Evolutionary conservation across 257 asterid species (phyloP), one percentile per base, ranked within the genome.

Genomic region (Jaltomata sinuosa): DNA sequence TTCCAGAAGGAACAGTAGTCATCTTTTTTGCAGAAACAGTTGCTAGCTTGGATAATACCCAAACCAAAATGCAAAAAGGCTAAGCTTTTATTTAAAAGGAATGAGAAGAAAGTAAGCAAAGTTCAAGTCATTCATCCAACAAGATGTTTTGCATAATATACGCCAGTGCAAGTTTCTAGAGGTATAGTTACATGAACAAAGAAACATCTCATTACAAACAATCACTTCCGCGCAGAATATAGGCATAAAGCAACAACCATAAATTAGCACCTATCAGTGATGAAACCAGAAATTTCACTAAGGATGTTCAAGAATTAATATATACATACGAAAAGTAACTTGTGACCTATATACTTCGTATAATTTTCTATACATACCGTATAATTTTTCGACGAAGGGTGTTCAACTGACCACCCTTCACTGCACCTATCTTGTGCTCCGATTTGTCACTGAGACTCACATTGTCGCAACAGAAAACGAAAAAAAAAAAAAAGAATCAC

Each of bases 1-100:
- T 83, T 47, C 54, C 87, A 87, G 52, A 85, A 52, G 77, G 87
- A 34, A 78, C 29, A 34, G 54, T 38, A 61, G 59, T 81, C 53
- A 29, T 81, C 7, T 22, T 9, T 81, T 55, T 59, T 6, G 36
- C 59, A 82, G 29, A 42, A 64, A 62, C 22, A 53, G 47, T 59
- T 82, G 61, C 59, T 49, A 77, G 69, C 71, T 81, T 81, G 69
- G 81, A 42, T 85, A 19, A 78, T 57, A 9, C 27, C 11, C 65
- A 9, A 87, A 84, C 74, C 80, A 68, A 83, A 67, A 67, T 29
- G 62, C 62, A 27, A 29, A 76, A 9, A 29, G 2, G 0, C 27
- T 27, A 77, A 18, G 40, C 38, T 49, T 77, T 49, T 49, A 16
- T 49, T 2, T 29, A 49, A 77, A 9, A 29, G 15, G 80, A 14